Conservation (phyloP, 192 early-diverging fungal genomes). For the Pilaira anomala region DNA sequence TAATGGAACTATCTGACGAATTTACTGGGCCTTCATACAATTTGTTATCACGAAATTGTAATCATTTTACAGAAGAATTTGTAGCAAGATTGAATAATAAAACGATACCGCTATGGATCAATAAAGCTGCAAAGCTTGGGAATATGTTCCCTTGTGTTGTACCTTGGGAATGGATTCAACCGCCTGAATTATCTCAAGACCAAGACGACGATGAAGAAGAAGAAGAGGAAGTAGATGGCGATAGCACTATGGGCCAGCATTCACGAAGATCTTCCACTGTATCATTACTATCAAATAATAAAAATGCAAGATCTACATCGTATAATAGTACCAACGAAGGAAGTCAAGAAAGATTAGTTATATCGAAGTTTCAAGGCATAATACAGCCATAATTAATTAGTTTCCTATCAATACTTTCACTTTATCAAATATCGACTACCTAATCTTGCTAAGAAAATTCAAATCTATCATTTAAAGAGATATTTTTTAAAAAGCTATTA, state of each 20-base stretch:
- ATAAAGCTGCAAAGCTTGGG: conserved; percentile 37
- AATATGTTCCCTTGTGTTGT: conserved; percentile 41
- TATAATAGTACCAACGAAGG: too few relatives aligned
- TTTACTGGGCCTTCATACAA: conserved; percentile 35
- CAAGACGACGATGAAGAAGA: not conserved
- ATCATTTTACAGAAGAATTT: conserved; percentile 38
- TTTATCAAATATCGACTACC: too few relatives aligned
- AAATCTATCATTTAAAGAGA: too few relatives aligned
- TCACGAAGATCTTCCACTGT: not conserved
- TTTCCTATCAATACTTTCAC: too few relatives aligned
- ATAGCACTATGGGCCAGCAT: too few relatives aligned
- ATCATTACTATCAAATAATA: not conserved
- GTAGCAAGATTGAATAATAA: conserved; percentile 21
- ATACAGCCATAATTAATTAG: too few relatives aligned
- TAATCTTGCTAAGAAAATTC: too few relatives aligned
- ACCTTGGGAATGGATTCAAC: conserved; percentile 38
- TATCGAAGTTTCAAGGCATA: too few relatives aligned
- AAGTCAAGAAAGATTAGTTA: too few relatives aligned
- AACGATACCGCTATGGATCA: conserved; percentile 34
- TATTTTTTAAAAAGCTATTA: too few relatives aligned
- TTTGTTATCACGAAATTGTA: conserved; percentile 39
- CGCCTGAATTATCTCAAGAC: conserved; percentile 24
- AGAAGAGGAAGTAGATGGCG: not conserved
- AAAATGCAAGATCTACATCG: too few relatives aligned
- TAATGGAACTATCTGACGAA: conserved; percentile 31